phyloP scores from a whole-genome alignment of 768 basidiomycete species.

The Boletus vinaceobasis region DNA sequence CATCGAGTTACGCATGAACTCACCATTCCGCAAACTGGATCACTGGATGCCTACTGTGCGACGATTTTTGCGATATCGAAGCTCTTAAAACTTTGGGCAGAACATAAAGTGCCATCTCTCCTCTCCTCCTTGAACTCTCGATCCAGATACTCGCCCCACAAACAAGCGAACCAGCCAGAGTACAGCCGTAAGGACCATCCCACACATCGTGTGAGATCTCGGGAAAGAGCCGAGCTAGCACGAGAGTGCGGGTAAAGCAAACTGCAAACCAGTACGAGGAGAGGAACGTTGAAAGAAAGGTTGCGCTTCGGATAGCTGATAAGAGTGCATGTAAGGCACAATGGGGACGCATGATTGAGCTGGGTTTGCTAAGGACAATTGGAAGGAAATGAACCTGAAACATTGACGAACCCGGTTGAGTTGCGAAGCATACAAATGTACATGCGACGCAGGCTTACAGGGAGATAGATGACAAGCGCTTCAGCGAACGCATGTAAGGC shows the following conservation, averaged over 20 bases:
- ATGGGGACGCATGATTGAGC: conserved; percentile 44
- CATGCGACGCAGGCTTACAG: conserved; percentile 45
- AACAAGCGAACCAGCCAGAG: conserved; percentile 61
- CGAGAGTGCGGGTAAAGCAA: conserved; percentile 64
- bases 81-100: conserved; percentile 67
- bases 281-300: conserved; percentile 71
- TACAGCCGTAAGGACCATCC: conserved; percentile 72
- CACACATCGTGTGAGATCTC: conserved; percentile 71
- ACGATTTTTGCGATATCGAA: conserved; percentile 54
- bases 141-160: conserved; percentile 80
- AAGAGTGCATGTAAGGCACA: conserved; percentile 40
- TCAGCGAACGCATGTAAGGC: conserved; percentile 56
- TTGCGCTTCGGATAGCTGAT: conserved; percentile 59
- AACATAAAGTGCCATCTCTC: conserved; percentile 80
- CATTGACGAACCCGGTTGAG: background rate
- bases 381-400: conserved; percentile 69
- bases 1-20: conserved; percentile 10
- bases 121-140: conserved; percentile 65
- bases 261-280: conserved; percentile 67
- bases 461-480: conserved; percentile 65
- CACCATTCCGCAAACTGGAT: conserved; percentile 54
- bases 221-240: conserved; percentile 61
- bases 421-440: background rate
- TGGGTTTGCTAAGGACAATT: conserved; percentile 56
- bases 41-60: conserved; percentile 41